Base-by-base conservation (phyloP, 2,329 filamentous ascomycete genomes). In the Cadophora sp. region DNA sequence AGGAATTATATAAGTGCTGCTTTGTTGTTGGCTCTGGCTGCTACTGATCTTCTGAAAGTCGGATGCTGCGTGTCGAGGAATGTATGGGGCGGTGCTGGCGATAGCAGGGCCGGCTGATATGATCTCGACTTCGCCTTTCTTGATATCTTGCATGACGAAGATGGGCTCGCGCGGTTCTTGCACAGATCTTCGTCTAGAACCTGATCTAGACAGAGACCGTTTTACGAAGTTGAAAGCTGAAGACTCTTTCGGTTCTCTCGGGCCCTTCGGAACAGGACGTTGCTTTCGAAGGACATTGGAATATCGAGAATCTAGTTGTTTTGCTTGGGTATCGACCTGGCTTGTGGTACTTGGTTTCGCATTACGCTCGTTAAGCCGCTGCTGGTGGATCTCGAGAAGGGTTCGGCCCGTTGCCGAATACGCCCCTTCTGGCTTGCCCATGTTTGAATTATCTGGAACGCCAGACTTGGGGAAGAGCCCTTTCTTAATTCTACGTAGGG, bases 31-130 rank as follows among this genome's bases (percentile, higher is more conserved):
- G 43, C 43, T 48, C 22, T 43, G 48, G 16, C 31, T 62, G 11
- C 22, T 40, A 11, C 16, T 40, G 50, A 27, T 51, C 43, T 34
- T 67, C 19, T 37, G 43, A 37, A 66, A 69, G 50, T 70, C 68
- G 4, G 59, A 26, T 1, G 64, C 68, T 16, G 69, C 69, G 50
- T 69, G 65, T 46, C 66, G 53, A 14, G 71, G 71, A 16, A 68
- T 37, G n/a, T 71, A 73, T 12, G 69, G 31, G 22, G 50, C 62
- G 22, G 43, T 51, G 31, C 50, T 37, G 22, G 43, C 8, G n/a
- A n/a, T 48, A 11, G 62, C 31, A 9, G 50, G n/a, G 5, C 34
- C 55, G 22, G 55, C 55, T 24, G 55, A 59, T 22, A 59, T 59
- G n/a, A 59, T 59, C 31, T 59, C 55, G 31, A 59, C 55, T 59